phyloP scores from a whole-genome alignment of 2,329 filamentous ascomycete genomes.

The Fusarium setosum region DNA sequence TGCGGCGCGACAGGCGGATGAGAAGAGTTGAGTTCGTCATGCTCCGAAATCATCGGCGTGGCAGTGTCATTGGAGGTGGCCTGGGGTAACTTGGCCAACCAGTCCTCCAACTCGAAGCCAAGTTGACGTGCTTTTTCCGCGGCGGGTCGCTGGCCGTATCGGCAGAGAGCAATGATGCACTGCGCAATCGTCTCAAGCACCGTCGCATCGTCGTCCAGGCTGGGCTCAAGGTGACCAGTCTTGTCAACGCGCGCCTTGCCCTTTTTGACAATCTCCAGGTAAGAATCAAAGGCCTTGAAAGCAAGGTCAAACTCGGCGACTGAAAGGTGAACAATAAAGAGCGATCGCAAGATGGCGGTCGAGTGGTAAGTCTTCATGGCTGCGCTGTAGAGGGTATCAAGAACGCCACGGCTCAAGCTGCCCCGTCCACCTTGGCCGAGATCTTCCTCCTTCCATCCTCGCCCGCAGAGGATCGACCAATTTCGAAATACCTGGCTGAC shows the following conservation, averaged over 20 bases:
- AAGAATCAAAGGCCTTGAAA: constrained; percentile 91
- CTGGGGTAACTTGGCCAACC: constrained; percentile 72
- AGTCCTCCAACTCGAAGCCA: constrained; percentile 77
- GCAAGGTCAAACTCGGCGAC: constrained; percentile 93
- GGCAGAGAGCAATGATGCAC: constrained; percentile 83
- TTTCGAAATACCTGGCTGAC: constrained; percentile 83
- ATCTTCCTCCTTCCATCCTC: constrained; percentile 83
- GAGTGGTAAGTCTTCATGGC: constrained; percentile 97
- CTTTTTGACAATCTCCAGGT: constrained; percentile 86
- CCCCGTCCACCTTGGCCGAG: constrained; percentile 85
- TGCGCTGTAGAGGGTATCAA: constrained; percentile 90
- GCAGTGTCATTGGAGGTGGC: constrained; percentile 41
- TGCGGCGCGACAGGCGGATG: constrained; percentile 65
- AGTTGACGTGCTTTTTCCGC: constrained; percentile 83
- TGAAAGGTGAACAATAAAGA: constrained; percentile 89
- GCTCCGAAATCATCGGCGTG: constrained; percentile 45
- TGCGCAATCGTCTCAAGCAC: constrained; percentile 83
- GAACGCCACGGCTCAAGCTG: constrained; percentile 77
- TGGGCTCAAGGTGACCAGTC: constrained; percentile 75
- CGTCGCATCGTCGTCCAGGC: constrained; percentile 81
- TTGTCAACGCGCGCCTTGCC: constrained; percentile 88
- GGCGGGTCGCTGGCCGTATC: constrained; percentile 79
- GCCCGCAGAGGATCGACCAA: constrained; percentile 85
- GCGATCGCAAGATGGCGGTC: constrained; percentile 83
- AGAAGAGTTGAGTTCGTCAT: constrained; percentile 46